These are phyloP conservation scores for Suhomyces faveliae DNA, from an alignment of 805 yeast genomes.

Conservation along the genomic window DNA sequence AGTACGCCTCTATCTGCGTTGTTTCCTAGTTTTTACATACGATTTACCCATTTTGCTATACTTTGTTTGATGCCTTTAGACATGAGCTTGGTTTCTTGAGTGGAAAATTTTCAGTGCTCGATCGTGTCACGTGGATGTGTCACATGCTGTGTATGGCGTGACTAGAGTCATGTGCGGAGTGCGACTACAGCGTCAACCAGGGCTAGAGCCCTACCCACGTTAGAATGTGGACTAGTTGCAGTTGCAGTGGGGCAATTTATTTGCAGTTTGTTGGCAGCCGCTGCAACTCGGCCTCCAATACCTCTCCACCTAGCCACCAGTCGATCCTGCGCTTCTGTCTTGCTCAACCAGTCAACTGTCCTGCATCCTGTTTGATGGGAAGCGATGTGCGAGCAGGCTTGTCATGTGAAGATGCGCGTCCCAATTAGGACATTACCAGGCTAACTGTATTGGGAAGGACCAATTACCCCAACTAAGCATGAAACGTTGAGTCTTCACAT, in stretches of 20 bases:
- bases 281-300: too few relatives aligned
- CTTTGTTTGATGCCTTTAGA: slow-evolving; percentile 4
- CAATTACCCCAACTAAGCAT: too few relatives aligned
- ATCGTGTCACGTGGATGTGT: neutral
- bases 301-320: neutral
- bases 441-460: neutral
- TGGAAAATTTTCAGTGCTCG: slow-evolving; percentile 8
- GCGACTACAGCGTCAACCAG: neutral
- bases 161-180: neutral
- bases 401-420: neutral
- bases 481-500: too few relatives aligned
- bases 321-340: neutral
- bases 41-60: slow-evolving; percentile 37
- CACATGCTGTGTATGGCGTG: neutral
- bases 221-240: too few relatives aligned
- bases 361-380: neutral
- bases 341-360: neutral
- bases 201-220: neutral
- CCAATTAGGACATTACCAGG: neutral
- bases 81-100: neutral
- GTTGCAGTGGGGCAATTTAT: too few relatives aligned
- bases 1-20: slow-evolving; percentile 1
- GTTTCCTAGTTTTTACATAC: slow-evolving; percentile 21
- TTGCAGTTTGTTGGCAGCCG: too few relatives aligned
- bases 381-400: neutral